A percentile compares a stretch with the other conserved stretches of the same genome.
phyloP scores from a whole-genome alignment of 345 rosid species.

The Eutrema yunnanense region DNA sequence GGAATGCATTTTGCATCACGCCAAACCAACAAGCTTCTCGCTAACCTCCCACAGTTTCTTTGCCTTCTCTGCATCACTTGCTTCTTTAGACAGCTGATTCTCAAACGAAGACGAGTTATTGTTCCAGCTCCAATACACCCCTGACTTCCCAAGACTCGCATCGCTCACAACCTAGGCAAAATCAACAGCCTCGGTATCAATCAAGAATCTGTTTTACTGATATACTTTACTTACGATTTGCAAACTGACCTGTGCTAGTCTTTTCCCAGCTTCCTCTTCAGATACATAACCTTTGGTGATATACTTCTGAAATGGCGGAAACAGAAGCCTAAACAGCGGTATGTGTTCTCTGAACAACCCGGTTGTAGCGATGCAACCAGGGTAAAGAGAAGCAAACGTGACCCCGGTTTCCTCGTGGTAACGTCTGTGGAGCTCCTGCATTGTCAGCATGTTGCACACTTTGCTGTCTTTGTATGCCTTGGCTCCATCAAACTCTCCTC shows the following conservation, averaged over 20 bases:
- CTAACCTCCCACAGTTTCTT: slow-evolving; percentile 36
- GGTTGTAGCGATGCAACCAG: slow-evolving; percentile 97
- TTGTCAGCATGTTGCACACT: slow-evolving; percentile 93
- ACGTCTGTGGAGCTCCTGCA: slow-evolving; percentile 96
- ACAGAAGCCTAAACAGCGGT: slow-evolving; percentile 77
- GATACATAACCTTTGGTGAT: slow-evolving; percentile 95
- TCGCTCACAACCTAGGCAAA: slow-evolving; percentile 72
- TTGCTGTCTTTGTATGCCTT: slow-evolving; percentile 99
- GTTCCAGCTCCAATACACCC: slow-evolving; percentile 98
- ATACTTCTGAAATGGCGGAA: slow-evolving; percentile 97
- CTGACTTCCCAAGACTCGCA: slow-evolving; percentile 78
- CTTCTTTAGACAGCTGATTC: slow-evolving; percentile 86
- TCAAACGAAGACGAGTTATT: slow-evolving; percentile 79
- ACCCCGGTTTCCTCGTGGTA: slow-evolving; percentile 84
- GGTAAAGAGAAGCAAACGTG: slow-evolving; percentile 87
- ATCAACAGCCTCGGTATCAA: neutral
- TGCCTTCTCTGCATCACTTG: slow-evolving; percentile 83
- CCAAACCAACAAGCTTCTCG: slow-evolving; percentile 40
- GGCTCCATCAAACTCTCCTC: slow-evolving; percentile 91
- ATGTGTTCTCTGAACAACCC: slow-evolving; percentile 98
- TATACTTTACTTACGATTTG: too few relatives aligned
- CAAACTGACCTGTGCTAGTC: slow-evolving; percentile 80
- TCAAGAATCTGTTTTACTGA: neutral
- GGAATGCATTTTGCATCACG: neutral
- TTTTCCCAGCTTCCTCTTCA: slow-evolving; percentile 86